Percentiles rank a stretch among this genome's conserved stretches.
phyloP scores from a whole-genome alignment of 345 rosid genomes.

The Rhizophora apiculata region DNA sequence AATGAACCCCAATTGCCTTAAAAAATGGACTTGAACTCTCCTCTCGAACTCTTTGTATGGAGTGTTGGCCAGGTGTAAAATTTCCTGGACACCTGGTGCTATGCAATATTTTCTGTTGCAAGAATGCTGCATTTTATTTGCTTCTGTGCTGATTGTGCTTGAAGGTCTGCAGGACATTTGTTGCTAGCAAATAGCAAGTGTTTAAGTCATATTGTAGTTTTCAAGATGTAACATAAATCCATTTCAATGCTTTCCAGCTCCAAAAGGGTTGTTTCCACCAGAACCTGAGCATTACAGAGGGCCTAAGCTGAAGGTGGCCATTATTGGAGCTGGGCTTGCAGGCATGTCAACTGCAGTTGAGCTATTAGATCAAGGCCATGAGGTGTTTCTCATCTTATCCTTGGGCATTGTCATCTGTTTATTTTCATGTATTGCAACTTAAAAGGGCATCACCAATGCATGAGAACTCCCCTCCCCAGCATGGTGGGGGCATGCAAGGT shows the following conservation, averaged over 20 bases:
- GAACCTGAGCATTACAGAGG: conserved; percentile 91
- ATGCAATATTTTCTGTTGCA: no score
- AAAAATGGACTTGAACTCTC: no score
- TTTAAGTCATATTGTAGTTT: background rate
- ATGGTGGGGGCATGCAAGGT: no score
- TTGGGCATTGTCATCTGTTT: background rate
- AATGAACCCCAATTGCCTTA: no score
- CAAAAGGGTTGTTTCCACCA: conserved; percentile 91
- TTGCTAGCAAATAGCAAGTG: background rate
- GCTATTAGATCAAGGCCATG: conserved; percentile 95
- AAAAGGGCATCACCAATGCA: no score
- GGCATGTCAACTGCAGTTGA: conserved; percentile 99
- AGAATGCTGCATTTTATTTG: no score
- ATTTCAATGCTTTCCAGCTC: conserved; percentile 62
- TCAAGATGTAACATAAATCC: background rate
- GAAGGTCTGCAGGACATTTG: no score
- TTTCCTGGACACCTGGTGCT: no score
- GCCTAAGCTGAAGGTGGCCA: conserved; percentile 96
- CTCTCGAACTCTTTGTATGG: no score
- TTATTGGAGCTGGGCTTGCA: conserved; percentile 97
- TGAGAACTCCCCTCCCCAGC: no score
- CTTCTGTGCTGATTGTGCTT: no score
- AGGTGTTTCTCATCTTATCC: conserved; percentile 44
- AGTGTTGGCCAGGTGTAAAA: no score
- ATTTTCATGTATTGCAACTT: background rate